phyloP scores from a whole-genome alignment of 2,329 filamentous ascomycete species.

The Fusarium lyarnte region DNA sequence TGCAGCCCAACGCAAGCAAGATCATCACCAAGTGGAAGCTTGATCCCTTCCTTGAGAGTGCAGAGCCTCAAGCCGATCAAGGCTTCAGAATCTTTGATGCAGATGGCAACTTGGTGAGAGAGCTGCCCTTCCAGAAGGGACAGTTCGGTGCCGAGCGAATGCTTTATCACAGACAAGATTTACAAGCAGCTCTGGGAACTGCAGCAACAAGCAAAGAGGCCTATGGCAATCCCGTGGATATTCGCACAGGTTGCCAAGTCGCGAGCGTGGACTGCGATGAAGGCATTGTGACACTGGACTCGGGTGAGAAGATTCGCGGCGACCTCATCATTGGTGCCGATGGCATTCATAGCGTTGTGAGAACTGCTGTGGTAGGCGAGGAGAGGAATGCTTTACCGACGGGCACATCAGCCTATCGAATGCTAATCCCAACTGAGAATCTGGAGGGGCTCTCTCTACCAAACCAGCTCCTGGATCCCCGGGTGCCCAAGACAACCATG shows the following conservation, averaged over 20 bases:
- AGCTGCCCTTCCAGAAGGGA: slow-evolving; percentile 22
- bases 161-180: slow-evolving; percentile 35
- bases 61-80: slow-evolving; percentile 30
- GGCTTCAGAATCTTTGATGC: slow-evolving; percentile 36
- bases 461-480: slow-evolving; percentile 11
- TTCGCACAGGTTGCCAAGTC: slow-evolving; percentile 29
- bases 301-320: slow-evolving; percentile 21
- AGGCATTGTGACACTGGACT: slow-evolving; percentile 28
- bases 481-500: slow-evolving; percentile 30
- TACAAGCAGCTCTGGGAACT: slow-evolving; percentile 24
- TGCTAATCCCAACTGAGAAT: slow-evolving; percentile 33
- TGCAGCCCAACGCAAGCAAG: slow-evolving; percentile 37
- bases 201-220: slow-evolving; percentile 18
- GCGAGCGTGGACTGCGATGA: slow-evolving; percentile 21
- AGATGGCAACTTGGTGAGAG: slow-evolving; percentile 25
- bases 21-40: slow-evolving; percentile 33
- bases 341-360: slow-evolving; percentile 36
- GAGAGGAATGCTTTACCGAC: slow-evolving; percentile 25
- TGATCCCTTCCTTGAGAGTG: slow-evolving; percentile 15
- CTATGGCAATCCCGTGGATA: slow-evolving; percentile 18
- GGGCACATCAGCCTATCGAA: slow-evolving; percentile 34
- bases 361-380: slow-evolving; percentile 28
- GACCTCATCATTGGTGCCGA: slow-evolving; percentile 37
- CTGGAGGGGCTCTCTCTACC: slow-evolving; percentile 10
- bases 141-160: slow-evolving; percentile 35